Percentiles rank a stretch among this genome's conserved stretches.
Evolutionary conservation across 371 early-diverging fungal species (phyloP).

Genomic region (Lichtheimia corymbifera): DNA sequence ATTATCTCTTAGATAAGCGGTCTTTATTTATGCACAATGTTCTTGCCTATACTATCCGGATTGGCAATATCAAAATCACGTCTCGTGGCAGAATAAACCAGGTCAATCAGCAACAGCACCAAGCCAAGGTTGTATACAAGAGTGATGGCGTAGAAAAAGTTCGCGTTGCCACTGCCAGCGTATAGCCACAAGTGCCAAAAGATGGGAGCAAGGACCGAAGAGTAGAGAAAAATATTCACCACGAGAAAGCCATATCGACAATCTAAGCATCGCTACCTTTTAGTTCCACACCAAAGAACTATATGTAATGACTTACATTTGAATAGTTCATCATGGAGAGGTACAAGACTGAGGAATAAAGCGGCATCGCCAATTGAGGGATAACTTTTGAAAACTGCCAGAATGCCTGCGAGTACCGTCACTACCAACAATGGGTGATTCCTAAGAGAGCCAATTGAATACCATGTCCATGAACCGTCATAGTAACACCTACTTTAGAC

Average conservation of each 20-base stretch:
- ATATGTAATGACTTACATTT: constrained; percentile 66
- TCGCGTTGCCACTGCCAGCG: constrained; percentile 94
- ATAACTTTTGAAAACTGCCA: constrained; percentile 89
- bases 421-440: constrained; percentile 79
- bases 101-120: constrained; percentile 78
- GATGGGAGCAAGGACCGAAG: constrained; percentile 80
- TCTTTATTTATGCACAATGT: constrained; percentile 59
- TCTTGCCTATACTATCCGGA: constrained; percentile 61
- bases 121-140: constrained; percentile 87
- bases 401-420: constrained; percentile 68
- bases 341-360: constrained; percentile 77
- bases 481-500: constrained; percentile 58
- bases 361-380: constrained; percentile 87
- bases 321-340: constrained; percentile 79
- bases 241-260: constrained; percentile 70
- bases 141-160: constrained; percentile 96
- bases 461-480: background rate
- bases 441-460: constrained; percentile 26
- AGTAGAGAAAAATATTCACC: constrained; percentile 68
- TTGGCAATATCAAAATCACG: constrained; percentile 76
- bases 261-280: constrained; percentile 33
- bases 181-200: constrained; percentile 95
- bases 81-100: constrained; percentile 70
- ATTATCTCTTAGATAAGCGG: background rate
- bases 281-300: background rate